These are phyloP conservation scores for Schoenoplectus triqueter DNA, from an alignment of 202 grass and related monocot genomes.

Conservation along the genomic window DNA sequence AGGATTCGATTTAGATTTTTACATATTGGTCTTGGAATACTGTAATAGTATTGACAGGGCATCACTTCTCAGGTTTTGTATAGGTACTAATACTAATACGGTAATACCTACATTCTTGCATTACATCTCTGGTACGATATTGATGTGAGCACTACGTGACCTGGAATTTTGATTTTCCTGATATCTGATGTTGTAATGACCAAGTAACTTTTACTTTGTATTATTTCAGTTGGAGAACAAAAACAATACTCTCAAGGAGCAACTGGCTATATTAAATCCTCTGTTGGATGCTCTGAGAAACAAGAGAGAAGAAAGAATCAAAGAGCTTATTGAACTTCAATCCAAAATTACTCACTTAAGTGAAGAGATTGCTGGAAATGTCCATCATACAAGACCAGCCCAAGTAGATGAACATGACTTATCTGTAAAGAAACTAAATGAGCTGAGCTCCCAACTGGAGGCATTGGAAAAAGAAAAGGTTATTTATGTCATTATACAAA, in stretches of 20 bases:
- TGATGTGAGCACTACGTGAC: background rate
- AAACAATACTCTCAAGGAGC: conserved; percentile 65
- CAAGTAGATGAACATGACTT: conserved; percentile 64
- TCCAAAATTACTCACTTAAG: conserved; percentile 55
- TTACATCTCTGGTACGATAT: conserved; percentile 11
- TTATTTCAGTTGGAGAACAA: conserved; percentile 66
- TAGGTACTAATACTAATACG: background rate
- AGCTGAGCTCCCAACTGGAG: conserved; percentile 65
- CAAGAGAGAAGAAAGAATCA: conserved; percentile 63
- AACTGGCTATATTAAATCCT: conserved; percentile 65
- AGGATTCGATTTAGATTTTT: background rate
- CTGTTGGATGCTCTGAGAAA: conserved; percentile 62
- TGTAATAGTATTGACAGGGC: background rate
- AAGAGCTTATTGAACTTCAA: conserved; percentile 62
- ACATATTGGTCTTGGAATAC: background rate
- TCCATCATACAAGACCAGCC: conserved; percentile 44
- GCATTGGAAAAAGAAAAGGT: conserved; percentile 89
- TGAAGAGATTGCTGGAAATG: conserved; percentile 71
- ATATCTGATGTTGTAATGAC: background rate
- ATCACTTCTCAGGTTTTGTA: background rate
- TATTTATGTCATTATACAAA: conserved; percentile 10
- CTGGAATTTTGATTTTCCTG: background rate
- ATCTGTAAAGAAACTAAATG: conserved; percentile 57
- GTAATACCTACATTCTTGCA: background rate
- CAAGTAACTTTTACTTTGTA: conserved; percentile 11